These are phyloP conservation scores for Pichia membranifaciens DNA, from an alignment of 805 yeast genomes.

Conservation along the genomic window DNA sequence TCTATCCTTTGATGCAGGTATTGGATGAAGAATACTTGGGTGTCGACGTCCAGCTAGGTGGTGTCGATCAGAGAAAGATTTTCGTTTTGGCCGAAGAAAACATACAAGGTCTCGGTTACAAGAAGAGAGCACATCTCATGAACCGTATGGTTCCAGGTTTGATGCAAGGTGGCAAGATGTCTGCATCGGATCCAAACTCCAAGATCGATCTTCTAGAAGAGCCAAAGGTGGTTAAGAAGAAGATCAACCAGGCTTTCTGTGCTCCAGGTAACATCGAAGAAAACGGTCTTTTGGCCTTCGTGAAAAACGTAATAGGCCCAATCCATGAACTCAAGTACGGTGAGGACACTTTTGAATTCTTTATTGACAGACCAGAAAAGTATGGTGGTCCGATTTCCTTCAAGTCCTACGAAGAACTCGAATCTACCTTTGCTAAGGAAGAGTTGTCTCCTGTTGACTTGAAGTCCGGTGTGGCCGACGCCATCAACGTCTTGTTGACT, in stretches of 20 bases:
- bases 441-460: conserved; percentile 88
- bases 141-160: conserved; percentile 98
- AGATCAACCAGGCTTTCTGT: conserved; percentile 87
- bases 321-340: conserved; percentile 70
- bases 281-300: conserved; percentile 83
- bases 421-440: conserved; percentile 65
- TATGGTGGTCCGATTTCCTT: conserved; percentile 91
- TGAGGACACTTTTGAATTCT: conserved; percentile 55
- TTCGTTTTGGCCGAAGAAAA: conserved; percentile 96
- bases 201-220: conserved; percentile 91
- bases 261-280: conserved; percentile 91
- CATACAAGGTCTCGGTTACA: conserved; percentile 80
- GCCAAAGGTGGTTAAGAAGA: conserved; percentile 82
- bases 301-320: conserved; percentile 81
- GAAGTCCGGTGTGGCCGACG: conserved; percentile 85
- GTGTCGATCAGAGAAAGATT: conserved; percentile 97
- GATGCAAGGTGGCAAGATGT: conserved; percentile 96
- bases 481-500: conserved; percentile 70
- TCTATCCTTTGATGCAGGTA: conserved; percentile 98
- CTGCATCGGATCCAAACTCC: conserved; percentile 97
- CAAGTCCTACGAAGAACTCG: conserved; percentile 59
- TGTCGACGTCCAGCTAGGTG: conserved; percentile 95
- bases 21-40: conserved; percentile 87
- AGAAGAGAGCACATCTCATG: conserved; percentile 97
- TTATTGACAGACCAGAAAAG: conserved; percentile 87